Conservation (phyloP, 768 basidiomycete species). For the Pleurotus citrinopileatus region DNA sequence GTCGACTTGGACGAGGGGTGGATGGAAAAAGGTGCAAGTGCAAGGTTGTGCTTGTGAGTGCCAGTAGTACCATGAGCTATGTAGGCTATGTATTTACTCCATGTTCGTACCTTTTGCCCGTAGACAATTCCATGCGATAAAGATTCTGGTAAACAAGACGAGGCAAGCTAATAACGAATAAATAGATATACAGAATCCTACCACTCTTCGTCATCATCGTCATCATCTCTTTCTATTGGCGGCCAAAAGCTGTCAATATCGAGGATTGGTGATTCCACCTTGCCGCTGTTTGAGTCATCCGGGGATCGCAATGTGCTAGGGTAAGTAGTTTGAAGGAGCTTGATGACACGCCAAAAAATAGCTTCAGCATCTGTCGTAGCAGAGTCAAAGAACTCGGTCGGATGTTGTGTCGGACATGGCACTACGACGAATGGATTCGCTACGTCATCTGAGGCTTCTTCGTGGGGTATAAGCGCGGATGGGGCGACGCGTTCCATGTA, state of each 20-base stretch:
- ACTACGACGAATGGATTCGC: conserved; percentile 15
- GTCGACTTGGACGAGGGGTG: no score
- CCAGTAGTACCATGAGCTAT: no score
- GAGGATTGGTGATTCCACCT: neutral
- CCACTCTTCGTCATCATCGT: neutral
- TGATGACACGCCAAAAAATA: conserved; percentile 48
- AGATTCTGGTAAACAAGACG: no score
- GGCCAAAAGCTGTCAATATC: neutral
- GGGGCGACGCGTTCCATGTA: conserved; percentile 48
- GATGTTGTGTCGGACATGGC: conserved; percentile 27
- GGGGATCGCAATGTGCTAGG: neutral
- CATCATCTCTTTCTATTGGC: neutral
- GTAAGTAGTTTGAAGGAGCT: conserved; percentile 20
- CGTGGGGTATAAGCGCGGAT: conserved; percentile 10
- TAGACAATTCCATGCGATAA: no score
- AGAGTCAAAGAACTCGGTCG: conserved; percentile 55
- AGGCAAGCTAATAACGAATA: no score
- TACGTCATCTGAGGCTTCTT: conserved; percentile 26
- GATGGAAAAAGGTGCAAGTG: no score
- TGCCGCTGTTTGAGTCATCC: neutral
- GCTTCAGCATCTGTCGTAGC: conserved; percentile 55
- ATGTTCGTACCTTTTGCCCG: no score
- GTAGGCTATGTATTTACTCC: no score
- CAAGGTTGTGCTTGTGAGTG: no score
- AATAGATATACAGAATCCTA: neutral